A percentile compares a stretch with the other conserved stretches of the same genome.
Conservation (phyloP, 2,329 filamentous ascomycete species). For the Diaporthe sp. region DNA sequence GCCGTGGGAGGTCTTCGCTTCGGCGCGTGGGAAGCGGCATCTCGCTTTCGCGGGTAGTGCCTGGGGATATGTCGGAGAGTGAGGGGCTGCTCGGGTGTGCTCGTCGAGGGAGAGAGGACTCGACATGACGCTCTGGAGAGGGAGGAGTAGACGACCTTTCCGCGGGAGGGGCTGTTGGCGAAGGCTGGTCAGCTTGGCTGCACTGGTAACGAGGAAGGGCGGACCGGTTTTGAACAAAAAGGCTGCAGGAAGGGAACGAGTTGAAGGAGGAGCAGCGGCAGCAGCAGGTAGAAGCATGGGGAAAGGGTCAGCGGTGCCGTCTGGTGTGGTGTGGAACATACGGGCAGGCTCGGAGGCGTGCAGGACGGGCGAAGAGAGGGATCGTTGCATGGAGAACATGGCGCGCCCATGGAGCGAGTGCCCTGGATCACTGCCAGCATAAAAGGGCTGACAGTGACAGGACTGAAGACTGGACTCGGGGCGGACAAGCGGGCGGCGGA, state of each 20-base stretch:
- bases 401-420: slow-evolving; percentile 58
- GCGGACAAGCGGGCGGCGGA: background rate
- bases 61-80: slow-evolving; percentile 51
- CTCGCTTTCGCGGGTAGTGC: slow-evolving; percentile 45
- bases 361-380: slow-evolving; percentile 72
- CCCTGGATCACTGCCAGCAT: slow-evolving; percentile 46
- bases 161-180: slow-evolving; percentile 24
- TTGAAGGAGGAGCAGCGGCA: background rate
- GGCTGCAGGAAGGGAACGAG: background rate
- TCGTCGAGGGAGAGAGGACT: slow-evolving; percentile 62
- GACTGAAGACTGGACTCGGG: slow-evolving; percentile 11
- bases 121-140: slow-evolving; percentile 62
- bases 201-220: background rate
- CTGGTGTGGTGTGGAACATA: slow-evolving; percentile 60
- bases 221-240: slow-evolving; percentile 37
- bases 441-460: slow-evolving; percentile 42
- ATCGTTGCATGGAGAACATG: slow-evolving; percentile 75
- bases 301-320: background rate
- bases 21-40: slow-evolving; percentile 59
- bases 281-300: background rate
- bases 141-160: slow-evolving; percentile 69
- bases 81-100: slow-evolving; percentile 69
- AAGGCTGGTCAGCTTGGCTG: slow-evolving; percentile 28
- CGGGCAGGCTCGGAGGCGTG: slow-evolving; percentile 64
- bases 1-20: slow-evolving; percentile 59